A percentile compares a stretch with the other conserved stretches of the same genome.
Evolutionary conservation across 495 filamentous ascomycete genomes (phyloP).

Genomic region (Neurospora cerealis): DNA sequence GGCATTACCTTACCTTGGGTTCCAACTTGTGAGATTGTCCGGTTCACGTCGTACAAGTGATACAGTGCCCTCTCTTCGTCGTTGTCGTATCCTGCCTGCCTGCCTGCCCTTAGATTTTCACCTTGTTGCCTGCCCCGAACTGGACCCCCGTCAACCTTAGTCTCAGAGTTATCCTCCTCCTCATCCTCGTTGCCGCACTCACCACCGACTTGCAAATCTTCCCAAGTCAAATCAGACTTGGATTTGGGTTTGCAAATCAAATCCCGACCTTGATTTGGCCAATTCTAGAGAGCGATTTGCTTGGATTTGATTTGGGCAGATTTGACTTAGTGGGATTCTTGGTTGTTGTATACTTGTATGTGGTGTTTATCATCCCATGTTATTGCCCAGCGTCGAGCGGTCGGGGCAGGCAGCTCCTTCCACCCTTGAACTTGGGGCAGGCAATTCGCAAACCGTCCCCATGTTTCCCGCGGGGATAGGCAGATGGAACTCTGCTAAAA

Average conservation of each 20-base stretch:
- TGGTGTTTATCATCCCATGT: neutral
- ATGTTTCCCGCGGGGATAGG: neutral
- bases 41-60: neutral
- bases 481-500: neutral
- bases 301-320: no score
- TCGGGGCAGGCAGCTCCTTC: neutral
- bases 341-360: neutral
- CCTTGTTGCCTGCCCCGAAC: neutral
- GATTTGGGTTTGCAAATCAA: no score
- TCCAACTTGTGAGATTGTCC: neutral
- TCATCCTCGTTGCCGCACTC: no score
- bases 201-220: no score
- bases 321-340: no score
- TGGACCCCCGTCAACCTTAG: neutral
- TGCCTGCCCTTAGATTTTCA: neutral
- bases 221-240: no score
- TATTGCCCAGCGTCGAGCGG: neutral
- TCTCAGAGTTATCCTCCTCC: no score
- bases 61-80: neutral
- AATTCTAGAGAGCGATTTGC: no score
- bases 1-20: neutral
- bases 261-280: no score
- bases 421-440: neutral
- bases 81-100: neutral
- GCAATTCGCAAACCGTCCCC: neutral